A percentile compares a stretch with the other conserved stretches of the same genome.
phyloP scores from a whole-genome alignment of 768 basidiomycete species.

The Calocybe indica region DNA sequence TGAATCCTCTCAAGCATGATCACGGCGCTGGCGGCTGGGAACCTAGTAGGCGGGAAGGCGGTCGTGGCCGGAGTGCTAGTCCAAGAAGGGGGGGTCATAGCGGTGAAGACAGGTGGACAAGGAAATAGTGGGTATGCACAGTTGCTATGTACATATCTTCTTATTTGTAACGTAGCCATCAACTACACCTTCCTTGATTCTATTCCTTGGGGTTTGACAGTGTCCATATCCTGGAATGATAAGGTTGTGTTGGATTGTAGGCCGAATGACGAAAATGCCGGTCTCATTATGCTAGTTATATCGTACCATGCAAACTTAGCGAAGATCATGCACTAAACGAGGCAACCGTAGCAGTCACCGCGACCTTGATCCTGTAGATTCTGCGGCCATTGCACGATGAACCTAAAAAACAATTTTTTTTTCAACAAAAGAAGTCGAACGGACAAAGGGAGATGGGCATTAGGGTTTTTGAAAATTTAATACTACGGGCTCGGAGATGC shows the following conservation, averaged over 20 bases:
- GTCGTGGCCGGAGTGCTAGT: constrained; percentile 69
- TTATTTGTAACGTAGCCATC: too few relatives aligned
- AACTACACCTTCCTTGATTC: too few relatives aligned
- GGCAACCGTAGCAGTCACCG: constrained; percentile 55
- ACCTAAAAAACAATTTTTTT: constrained; percentile 33
- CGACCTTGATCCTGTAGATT: constrained; percentile 33
- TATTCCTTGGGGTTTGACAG: too few relatives aligned
- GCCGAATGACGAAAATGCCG: too few relatives aligned
- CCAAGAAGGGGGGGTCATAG: constrained; percentile 54
- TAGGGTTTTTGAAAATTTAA: background rate
- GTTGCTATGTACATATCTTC: too few relatives aligned
- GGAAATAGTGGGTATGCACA: constrained; percentile 31
- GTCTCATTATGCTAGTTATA: too few relatives aligned
- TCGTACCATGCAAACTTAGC: too few relatives aligned
- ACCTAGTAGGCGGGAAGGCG: constrained; percentile 62
- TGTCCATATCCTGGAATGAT: too few relatives aligned
- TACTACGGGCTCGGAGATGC: background rate
- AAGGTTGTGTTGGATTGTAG: too few relatives aligned
- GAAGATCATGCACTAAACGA: constrained; percentile 36
- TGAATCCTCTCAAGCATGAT: constrained; percentile 60
- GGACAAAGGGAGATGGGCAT: too few relatives aligned
- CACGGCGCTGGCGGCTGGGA: constrained; percentile 82
- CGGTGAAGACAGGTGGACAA: constrained; percentile 77
- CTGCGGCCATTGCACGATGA: constrained; percentile 88
- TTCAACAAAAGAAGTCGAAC: too few relatives aligned